Evolutionary conservation across 768 basidiomycete genomes (phyloP).

Genomic region (Hirschioporus abietinus): DNA sequence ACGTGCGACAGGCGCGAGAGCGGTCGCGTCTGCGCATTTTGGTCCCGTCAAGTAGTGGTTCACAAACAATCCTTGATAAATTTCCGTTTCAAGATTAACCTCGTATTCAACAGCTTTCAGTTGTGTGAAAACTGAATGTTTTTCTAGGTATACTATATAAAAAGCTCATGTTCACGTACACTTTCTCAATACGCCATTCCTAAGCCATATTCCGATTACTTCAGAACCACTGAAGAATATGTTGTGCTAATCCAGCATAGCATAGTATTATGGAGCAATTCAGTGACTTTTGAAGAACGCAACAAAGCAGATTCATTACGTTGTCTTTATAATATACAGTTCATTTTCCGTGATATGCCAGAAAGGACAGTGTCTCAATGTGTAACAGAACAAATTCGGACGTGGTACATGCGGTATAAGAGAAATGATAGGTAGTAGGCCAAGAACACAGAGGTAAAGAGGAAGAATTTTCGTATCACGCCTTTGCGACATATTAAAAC

Average conservation of each 20-base stretch:
- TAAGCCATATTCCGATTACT: too few species aligned
- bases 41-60: not conserved
- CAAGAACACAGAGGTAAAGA: not conserved
- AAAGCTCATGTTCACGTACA: too few species aligned
- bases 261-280: not conserved
- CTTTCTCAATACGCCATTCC: too few species aligned
- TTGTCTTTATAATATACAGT: not conserved
- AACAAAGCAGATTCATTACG: not conserved
- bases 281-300: not conserved
- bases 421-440: not conserved
- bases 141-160: too few species aligned
- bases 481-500: not conserved
- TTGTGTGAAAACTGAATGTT: too few species aligned
- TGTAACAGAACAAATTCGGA: not conserved
- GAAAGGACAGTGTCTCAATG: not conserved
- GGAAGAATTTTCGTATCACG: not conserved
- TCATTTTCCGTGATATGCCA: constrained; percentile 3
- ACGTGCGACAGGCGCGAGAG: not conserved
- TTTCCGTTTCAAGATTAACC: too few species aligned
- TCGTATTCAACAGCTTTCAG: too few species aligned
- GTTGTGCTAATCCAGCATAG: not conserved
- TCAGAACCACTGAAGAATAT: too few species aligned
- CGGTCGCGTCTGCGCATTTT: not conserved
- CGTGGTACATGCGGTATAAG: not conserved
- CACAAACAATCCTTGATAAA: too few species aligned